Base-by-base conservation (phyloP, 352 stramenopile species). In the Phytophthora uliginosa region DNA sequence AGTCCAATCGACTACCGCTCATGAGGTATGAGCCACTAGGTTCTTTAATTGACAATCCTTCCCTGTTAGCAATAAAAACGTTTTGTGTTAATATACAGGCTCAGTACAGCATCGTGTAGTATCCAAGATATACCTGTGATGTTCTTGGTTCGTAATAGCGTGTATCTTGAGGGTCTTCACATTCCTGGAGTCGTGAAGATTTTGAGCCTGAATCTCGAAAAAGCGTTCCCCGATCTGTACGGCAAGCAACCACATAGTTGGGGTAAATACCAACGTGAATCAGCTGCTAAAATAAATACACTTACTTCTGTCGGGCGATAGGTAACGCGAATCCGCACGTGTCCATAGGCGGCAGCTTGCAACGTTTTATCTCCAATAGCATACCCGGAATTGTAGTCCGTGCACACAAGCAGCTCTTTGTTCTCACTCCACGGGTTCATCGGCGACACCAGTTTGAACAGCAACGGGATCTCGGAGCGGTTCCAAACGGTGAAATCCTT, bases 401-500 rank as follows among this genome's bases (percentile, higher is more conserved):
- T 92, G 69, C 90, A 96, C 26, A 91, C 89, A 13, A 97, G 69
- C 8, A 94, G 38, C 24, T 94, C 78, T 34, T 88, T 87, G 8
- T 86, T 89, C 20, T 94, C 83, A 53, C 90, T 84, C 73, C 90
- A 92, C 10, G 79, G 59, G 28, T 80, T 78, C 40, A 94, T 76
- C 3, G 87, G 93, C 1, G 89, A 95, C 31, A 96, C 82, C 7
- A 97, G 72, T 56, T 94, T 90, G 68, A 97, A 96, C 15, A 96
- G 67, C 52, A 97, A 79, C 13, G 89, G 91, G 54, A 96, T 97
- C 71, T 97, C 91, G 0, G 91, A 96, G 5, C 91, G 89, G 33
- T 97, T 97, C 91, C 91, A 97, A 17, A 97, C 88, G 2, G 91
- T 96, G 26, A 97, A 96, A 65, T 97, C 91, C 61, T 97, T 97